Percentiles rank a stretch among this genome's conserved stretches.
Evolutionary conservation across 2,329 filamentous ascomycete species (phyloP).

Genomic region (Ophiostoma montium): DNA sequence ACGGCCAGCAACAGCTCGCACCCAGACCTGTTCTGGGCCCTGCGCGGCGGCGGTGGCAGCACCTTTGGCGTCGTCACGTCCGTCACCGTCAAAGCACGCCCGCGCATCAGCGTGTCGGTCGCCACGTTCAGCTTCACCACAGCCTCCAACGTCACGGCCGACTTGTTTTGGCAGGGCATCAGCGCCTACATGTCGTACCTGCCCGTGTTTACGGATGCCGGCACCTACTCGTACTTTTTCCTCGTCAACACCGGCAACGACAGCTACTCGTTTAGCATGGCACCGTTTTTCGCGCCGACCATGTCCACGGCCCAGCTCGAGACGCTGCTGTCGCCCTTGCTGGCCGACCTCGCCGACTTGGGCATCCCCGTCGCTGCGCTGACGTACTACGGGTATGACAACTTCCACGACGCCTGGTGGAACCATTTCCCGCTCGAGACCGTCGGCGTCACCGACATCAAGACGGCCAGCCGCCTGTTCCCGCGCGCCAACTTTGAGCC

Average conservation of each 20-base stretch:
- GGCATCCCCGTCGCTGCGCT: constrained; percentile 13
- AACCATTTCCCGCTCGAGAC: constrained; percentile 20
- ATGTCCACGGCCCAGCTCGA: constrained; percentile 13
- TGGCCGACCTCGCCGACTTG: constrained; percentile 15
- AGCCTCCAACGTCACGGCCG: constrained; percentile 24
- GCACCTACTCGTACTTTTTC: constrained; percentile 20
- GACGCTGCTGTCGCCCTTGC: constrained; percentile 14
- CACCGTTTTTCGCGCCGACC: constrained; percentile 17
- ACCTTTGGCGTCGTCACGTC: constrained; percentile 26
- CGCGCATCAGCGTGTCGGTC: constrained; percentile 13
- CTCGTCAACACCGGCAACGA: constrained; percentile 12
- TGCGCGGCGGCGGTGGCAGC: constrained; percentile 30
- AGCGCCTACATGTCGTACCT: constrained; percentile 19
- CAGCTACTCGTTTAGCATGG: constrained; percentile 16
- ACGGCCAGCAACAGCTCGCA: constrained; percentile 30
- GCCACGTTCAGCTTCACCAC: constrained; percentile 15
- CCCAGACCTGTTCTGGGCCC: constrained; percentile 42
- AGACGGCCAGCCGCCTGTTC: constrained; percentile 19
- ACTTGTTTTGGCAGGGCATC: constrained; percentile 24
- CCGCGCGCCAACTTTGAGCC: constrained; percentile 17
- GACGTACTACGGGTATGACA: constrained; percentile 15
- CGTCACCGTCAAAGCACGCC: constrained; percentile 12
- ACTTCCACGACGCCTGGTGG: constrained; percentile 34
- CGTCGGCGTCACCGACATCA: constrained; percentile 19
- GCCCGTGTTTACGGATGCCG: constrained; percentile 17